Percentiles rank a stretch among this genome's conserved stretches.
phyloP scores from a whole-genome alignment of 2,329 filamentous ascomycete species.

The Colletotrichum sublineola region DNA sequence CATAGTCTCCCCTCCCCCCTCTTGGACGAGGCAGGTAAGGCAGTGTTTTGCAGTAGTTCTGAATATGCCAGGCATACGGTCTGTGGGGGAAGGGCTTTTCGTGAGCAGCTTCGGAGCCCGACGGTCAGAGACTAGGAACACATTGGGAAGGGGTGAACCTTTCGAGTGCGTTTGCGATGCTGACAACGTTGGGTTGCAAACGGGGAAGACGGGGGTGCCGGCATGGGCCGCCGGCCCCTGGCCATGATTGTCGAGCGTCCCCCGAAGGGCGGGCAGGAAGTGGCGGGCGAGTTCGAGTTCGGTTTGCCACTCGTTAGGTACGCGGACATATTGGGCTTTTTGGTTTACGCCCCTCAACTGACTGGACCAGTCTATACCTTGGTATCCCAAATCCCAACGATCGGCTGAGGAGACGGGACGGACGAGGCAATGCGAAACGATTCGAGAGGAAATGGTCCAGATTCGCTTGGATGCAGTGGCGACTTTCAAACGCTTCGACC shows the following conservation, averaged over 20 bases:
- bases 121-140: neutral
- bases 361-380: neutral
- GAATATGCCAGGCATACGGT: no score
- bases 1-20: neutral
- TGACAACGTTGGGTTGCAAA: conserved; percentile 4
- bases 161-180: neutral
- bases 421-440: neutral
- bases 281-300: neutral
- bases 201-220: conserved; percentile 1
- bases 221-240: conserved; percentile 9
- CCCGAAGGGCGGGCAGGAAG: neutral
- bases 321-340: conserved; percentile 13
- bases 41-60: conserved; percentile 1
- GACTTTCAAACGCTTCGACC: conserved; percentile 2
- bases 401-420: neutral
- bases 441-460: neutral
- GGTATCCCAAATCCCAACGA: neutral
- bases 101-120: neutral
- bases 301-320: conserved; percentile 22
- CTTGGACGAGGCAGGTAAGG: neutral
- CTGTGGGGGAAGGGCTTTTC: neutral
- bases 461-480: conserved; percentile 5
- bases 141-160: no score
- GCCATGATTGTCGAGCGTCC: conserved; percentile 2
- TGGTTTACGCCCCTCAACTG: neutral